phyloP scores from a whole-genome alignment of 148 eudicot genomes.

The Persicaria maculosa region DNA sequence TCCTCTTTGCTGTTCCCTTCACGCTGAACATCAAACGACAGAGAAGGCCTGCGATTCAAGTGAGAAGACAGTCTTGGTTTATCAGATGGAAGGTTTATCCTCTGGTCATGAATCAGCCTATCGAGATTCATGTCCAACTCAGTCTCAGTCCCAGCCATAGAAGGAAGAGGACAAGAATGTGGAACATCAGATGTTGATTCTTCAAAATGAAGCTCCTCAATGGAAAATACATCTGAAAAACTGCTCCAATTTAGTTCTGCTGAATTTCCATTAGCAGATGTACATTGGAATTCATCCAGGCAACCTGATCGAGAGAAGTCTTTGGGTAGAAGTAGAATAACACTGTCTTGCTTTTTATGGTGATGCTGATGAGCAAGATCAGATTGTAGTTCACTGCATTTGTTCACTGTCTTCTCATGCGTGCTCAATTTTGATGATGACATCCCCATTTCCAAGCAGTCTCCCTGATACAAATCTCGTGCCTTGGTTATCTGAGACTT shows the following conservation, averaged over 20 bases:
- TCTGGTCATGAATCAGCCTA: slow-evolving; percentile 24
- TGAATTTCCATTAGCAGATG: slow-evolving; percentile 32
- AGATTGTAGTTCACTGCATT: slow-evolving; percentile 5
- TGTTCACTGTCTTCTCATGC: neutral
- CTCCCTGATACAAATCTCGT: slow-evolving; percentile 6
- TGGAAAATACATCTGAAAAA: slow-evolving; percentile 43
- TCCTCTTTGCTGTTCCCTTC: neutral
- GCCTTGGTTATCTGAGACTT: slow-evolving; percentile 12
- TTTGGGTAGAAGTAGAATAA: slow-evolving; percentile 53
- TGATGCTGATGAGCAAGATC: slow-evolving; percentile 17
- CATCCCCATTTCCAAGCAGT: slow-evolving; percentile 19
- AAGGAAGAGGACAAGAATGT: slow-evolving; percentile 38
- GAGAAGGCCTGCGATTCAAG: neutral
- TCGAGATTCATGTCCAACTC: slow-evolving; percentile 31
- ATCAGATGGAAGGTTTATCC: slow-evolving; percentile 21
- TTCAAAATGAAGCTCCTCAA: slow-evolving; percentile 32
- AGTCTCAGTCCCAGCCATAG: slow-evolving; percentile 25
- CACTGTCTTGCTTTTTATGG: slow-evolving; percentile 29
- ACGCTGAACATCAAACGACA: neutral
- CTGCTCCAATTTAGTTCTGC: slow-evolving; percentile 29
- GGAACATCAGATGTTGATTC: slow-evolving; percentile 29
- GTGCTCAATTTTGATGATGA: slow-evolving; percentile 19
- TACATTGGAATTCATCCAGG: slow-evolving; percentile 26
- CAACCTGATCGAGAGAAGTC: slow-evolving; percentile 26
- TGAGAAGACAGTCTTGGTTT: slow-evolving; percentile 4